Percentiles rank a stretch among this genome's conserved stretches.
Conservation (phyloP, 352 stramenopile genomes). For the Lagenidium giganteum region DNA sequence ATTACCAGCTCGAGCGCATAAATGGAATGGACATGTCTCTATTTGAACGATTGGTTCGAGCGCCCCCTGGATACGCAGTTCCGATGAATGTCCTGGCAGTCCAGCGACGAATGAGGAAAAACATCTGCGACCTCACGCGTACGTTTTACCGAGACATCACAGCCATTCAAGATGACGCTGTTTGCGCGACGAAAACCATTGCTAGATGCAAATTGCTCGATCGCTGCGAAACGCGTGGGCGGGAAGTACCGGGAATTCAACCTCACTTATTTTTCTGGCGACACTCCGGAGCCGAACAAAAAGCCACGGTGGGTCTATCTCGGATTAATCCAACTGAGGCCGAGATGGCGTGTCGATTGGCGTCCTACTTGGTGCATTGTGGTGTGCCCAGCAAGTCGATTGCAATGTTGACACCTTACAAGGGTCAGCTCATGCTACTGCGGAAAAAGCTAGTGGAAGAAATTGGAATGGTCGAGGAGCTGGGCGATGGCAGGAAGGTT, state of each 20-base stretch:
- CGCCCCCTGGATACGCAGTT: slow-evolving; percentile 41
- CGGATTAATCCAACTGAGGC: slow-evolving; percentile 60
- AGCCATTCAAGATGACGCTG: slow-evolving; percentile 59
- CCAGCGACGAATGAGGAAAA: slow-evolving; percentile 75
- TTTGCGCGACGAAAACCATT: slow-evolving; percentile 48
- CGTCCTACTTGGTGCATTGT: slow-evolving; percentile 64
- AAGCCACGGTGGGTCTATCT: slow-evolving; percentile 57
- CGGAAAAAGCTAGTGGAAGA: slow-evolving; percentile 64
- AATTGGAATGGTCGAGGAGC: slow-evolving; percentile 18
- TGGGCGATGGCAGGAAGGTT: slow-evolving; percentile 9
- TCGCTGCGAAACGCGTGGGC: slow-evolving; percentile 30
- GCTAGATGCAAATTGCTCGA: background rate
- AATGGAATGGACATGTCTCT: slow-evolving; percentile 83
- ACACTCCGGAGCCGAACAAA: slow-evolving; percentile 44
- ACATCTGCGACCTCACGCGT: slow-evolving; percentile 76
- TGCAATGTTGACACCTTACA: slow-evolving; percentile 78
- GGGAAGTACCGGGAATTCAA: slow-evolving; percentile 59
- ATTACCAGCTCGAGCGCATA: slow-evolving; percentile 62
- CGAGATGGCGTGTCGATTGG: slow-evolving; percentile 57
- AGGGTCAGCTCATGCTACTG: slow-evolving; percentile 76
- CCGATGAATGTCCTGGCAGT: slow-evolving; percentile 71
- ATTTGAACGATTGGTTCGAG: slow-evolving; percentile 72
- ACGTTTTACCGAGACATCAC: slow-evolving; percentile 70
- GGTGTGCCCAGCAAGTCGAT: slow-evolving; percentile 55
- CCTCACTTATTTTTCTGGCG: slow-evolving; percentile 80